These are phyloP conservation scores for Cinnamomum micranthum DNA, from an alignment of 164 flowering plant genomes.

Conservation along the genomic window DNA sequence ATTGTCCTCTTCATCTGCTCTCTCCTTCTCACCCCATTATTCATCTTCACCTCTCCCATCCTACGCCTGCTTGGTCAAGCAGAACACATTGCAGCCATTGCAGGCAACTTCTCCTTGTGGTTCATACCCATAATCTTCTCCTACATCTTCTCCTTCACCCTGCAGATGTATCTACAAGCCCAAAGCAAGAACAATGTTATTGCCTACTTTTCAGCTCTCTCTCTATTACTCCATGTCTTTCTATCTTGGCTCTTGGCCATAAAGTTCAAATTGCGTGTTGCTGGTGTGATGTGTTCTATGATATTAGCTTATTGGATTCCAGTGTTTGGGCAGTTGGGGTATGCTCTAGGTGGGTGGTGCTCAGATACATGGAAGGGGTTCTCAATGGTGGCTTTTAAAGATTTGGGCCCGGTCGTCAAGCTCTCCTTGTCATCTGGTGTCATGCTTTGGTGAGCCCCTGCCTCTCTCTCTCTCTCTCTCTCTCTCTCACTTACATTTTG, in stretches of 20 bases:
- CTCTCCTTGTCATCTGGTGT: slow-evolving; percentile 60
- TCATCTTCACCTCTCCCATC: slow-evolving; percentile 35
- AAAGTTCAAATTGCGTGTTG: slow-evolving; percentile 26
- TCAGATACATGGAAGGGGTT: slow-evolving; percentile 59
- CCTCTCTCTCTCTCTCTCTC: background rate
- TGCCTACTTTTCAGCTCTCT: slow-evolving; percentile 33
- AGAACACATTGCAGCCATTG: slow-evolving; percentile 24
- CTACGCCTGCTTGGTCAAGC: slow-evolving; percentile 42
- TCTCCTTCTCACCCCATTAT: slow-evolving; percentile 39
- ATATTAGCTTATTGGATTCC: slow-evolving; percentile 43
- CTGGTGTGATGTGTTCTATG: slow-evolving; percentile 42
- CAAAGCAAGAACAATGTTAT: slow-evolving; percentile 53
- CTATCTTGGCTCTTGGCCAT: slow-evolving; percentile 45
- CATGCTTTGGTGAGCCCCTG: slow-evolving; percentile 51
- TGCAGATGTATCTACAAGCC: slow-evolving; percentile 50
- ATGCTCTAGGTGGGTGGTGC: slow-evolving; percentile 32
- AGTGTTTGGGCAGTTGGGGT: slow-evolving; percentile 34
- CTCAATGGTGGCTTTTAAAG: slow-evolving; percentile 44
- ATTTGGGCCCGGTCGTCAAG: slow-evolving; percentile 50
- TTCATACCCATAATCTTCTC: slow-evolving; percentile 34
- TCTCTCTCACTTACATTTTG: too few species aligned
- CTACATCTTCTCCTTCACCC: slow-evolving; percentile 33
- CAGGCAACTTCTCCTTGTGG: slow-evolving; percentile 34
- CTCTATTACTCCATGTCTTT: slow-evolving; percentile 33
- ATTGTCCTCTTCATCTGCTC: slow-evolving; percentile 24